phyloP scores from a whole-genome alignment of 2,329 filamentous ascomycete species.

The Sporothrix variecibatus region DNA sequence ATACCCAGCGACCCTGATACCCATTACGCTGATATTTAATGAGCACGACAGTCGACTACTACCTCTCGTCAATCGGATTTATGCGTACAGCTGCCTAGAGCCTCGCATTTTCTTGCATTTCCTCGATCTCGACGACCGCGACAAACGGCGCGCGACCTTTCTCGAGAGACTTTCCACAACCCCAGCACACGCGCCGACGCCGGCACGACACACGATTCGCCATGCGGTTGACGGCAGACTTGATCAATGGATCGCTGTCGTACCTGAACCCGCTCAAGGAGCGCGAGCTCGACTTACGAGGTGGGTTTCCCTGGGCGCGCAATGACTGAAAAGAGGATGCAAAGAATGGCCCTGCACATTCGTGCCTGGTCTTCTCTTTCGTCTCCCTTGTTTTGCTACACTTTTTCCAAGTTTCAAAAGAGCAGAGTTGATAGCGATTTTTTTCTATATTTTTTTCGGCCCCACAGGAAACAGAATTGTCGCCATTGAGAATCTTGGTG shows the following conservation, averaged over 20 bases:
- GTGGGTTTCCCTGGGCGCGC: slow-evolving; percentile 60
- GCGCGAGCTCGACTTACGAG: slow-evolving; percentile 98
- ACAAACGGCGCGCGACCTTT: background rate
- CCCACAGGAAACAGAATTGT: slow-evolving; percentile 95
- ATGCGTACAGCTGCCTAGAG: background rate
- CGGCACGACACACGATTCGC: slow-evolving; percentile 32
- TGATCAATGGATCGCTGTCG: slow-evolving; percentile 91
- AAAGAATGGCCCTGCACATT: no score
- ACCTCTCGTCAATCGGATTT: no score
- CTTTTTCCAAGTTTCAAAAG: slow-evolving; percentile 48
- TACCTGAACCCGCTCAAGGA: slow-evolving; percentile 99
- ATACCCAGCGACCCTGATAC: background rate
- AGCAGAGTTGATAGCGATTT: slow-evolving; percentile 81
- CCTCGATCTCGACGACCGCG: background rate
- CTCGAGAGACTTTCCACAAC: background rate
- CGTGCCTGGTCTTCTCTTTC: background rate
- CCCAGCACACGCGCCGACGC: background rate
- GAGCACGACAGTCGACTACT: background rate
- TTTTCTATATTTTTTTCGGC: slow-evolving; percentile 34
- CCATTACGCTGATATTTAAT: background rate
- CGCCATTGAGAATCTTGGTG: slow-evolving; percentile 94
- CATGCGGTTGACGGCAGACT: slow-evolving; percentile 95
- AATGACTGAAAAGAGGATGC: slow-evolving; percentile 18
- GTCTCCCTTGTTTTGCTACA: slow-evolving; percentile 65
- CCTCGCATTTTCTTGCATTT: background rate